Percentiles rank a stretch among this genome's conserved stretches.
phyloP scores from a whole-genome alignment of 495 filamentous ascomycete species.

The Aspergillus panamensis region DNA sequence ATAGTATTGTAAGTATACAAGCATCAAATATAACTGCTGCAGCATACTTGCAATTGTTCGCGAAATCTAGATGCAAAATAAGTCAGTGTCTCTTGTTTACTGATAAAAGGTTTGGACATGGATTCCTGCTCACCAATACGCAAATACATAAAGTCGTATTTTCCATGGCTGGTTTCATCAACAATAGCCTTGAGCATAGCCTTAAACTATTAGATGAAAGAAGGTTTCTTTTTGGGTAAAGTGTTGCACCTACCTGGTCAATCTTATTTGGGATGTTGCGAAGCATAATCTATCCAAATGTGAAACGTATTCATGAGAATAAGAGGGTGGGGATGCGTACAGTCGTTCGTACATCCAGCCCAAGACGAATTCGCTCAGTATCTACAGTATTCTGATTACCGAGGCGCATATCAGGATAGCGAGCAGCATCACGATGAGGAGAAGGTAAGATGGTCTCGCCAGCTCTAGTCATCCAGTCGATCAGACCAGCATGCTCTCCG shows the following conservation, averaged over 20 bases:
- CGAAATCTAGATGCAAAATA: slow-evolving; percentile 57
- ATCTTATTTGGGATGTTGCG: slow-evolving; percentile 94
- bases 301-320: not conserved
- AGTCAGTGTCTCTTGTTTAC: not conserved
- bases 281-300: slow-evolving; percentile 72
- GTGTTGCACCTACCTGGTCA: slow-evolving; percentile 52
- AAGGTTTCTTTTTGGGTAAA: not conserved
- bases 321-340: slow-evolving; percentile 43
- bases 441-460: slow-evolving; percentile 24
- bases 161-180: slow-evolving; percentile 71
- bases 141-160: slow-evolving; percentile 93
- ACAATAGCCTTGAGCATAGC: slow-evolving; percentile 71
- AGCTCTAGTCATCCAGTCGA: slow-evolving; percentile 31
- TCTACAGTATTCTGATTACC: slow-evolving; percentile 65
- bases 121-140: slow-evolving; percentile 64
- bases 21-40: not conserved
- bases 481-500: slow-evolving; percentile 30
- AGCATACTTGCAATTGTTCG: slow-evolving; percentile 82
- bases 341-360: slow-evolving; percentile 69
- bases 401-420: slow-evolving; percentile 27
- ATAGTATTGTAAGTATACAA: slow-evolving; percentile 25
- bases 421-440: slow-evolving; percentile 22
- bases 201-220: slow-evolving; percentile 26
- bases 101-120: not conserved
- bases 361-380: slow-evolving; percentile 58